Base-by-base conservation (phyloP, 179 eudicot genomes). In the Corrigiola litoralis region DNA sequence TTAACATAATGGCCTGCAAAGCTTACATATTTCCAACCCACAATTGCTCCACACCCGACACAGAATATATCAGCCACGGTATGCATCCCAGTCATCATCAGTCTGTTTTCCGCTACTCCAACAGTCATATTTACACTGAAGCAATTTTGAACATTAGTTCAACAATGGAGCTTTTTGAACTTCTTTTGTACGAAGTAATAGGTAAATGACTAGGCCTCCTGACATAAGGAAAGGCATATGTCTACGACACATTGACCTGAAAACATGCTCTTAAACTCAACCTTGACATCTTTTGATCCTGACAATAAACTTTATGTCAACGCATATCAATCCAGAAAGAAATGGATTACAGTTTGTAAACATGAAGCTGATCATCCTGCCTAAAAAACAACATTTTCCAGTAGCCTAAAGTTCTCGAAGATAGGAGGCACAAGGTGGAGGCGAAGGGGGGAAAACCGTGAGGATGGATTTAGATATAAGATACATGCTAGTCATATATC, bases 11-110 rank as follows among this genome's bases (percentile, higher is more conserved):
- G 61, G 70, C 66, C 74, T 40, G 62, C 58, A 57, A 66, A 57
- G 74, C 97, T 84, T 85, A 95, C 99, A 71, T 95, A 95, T 91
- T 80, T 91, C 99, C 99, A 95, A 48, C 99, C 99, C 62, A 95
- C 87, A 57, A 82, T 75, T 41, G 97, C 85, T 67, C 96, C 95
- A 72, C 99, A 95, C 27, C 87, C 86, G 2, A 88, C 96, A 65
- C 99, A 95, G 82, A 88, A 95, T 31, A 95, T 80, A 74, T 95
- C 99, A 66, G 83, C 95, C 53, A 95, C 99, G 17, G 82, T 80
- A 75, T 95, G 99, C 82, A 82, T 0, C 48, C 97, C 99, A 18
- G 96, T 91, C 88, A 85, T 82, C 99, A 91, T 95, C 86, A 73
- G 0, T 71, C 99, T 83, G 5, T 95, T 87, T 62, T 91, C 97